A percentile compares a stretch with the other conserved stretches of the same genome.
Conservation (phyloP, 2,329 filamentous ascomycete species). For the Berkeleyomyces basicola region DNA sequence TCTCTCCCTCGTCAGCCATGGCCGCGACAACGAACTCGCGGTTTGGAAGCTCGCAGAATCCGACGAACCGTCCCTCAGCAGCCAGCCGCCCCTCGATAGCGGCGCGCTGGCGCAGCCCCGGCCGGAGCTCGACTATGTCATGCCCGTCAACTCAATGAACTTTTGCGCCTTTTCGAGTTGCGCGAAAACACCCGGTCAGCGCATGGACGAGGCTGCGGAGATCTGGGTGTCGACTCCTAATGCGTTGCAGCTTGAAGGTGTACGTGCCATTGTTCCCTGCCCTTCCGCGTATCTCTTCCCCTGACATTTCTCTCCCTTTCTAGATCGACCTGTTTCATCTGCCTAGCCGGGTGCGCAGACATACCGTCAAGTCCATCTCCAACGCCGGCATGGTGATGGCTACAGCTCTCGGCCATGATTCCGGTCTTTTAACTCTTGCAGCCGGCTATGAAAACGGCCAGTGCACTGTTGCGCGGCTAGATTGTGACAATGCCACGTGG, state of each 20-base stretch:
- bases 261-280: conserved; percentile 22
- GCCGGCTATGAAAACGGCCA: conserved; percentile 79
- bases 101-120: conserved; percentile 32
- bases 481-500: conserved; percentile 26
- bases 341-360: conserved; percentile 54
- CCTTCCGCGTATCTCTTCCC: no score
- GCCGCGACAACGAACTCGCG: conserved; percentile 70
- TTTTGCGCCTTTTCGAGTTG: conserved; percentile 73
- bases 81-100: conserved; percentile 52
- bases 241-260: conserved; percentile 53
- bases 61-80: conserved; percentile 50
- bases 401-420: conserved; percentile 41
- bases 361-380: conserved; percentile 33
- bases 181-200: conserved; percentile 20
- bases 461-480: conserved; percentile 45
- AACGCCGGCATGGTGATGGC: conserved; percentile 81
- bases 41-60: conserved; percentile 58
- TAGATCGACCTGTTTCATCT: conserved; percentile 71
- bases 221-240: conserved; percentile 69
- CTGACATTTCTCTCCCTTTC: not conserved
- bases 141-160: conserved; percentile 85
- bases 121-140: conserved; percentile 72
- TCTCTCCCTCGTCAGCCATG: conserved; percentile 44
- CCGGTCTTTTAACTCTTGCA: conserved; percentile 41
- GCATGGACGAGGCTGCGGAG: conserved; percentile 20